phyloP scores from a whole-genome alignment of 352 stramenopile species.

The Ophiocytium majus region DNA sequence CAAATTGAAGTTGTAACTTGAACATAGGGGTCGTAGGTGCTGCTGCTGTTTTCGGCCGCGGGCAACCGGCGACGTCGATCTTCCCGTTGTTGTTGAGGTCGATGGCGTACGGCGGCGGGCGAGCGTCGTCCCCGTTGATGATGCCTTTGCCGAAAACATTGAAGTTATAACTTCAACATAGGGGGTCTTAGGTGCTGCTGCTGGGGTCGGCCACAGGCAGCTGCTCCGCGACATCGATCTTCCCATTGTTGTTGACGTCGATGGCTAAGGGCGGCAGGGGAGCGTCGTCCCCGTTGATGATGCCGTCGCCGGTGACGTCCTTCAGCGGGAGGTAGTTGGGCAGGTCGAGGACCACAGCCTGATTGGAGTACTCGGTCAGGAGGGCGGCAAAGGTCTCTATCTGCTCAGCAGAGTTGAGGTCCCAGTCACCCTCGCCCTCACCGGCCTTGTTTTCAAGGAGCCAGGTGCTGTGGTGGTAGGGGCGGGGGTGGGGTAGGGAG shows the following conservation, averaged over 20 bases:
- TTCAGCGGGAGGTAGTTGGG: too few relatives aligned
- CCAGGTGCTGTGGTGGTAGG: background rate
- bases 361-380: background rate
- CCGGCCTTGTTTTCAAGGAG: background rate
- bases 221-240: too few relatives aligned
- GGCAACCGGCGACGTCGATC: too few relatives aligned
- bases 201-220: too few relatives aligned
- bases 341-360: background rate
- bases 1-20: too few relatives aligned
- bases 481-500: background rate
- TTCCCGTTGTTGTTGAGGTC: background rate
- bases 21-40: too few relatives aligned
- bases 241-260: background rate
- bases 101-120: background rate
- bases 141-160: background rate
- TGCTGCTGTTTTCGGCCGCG: too few relatives aligned
- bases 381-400: background rate
- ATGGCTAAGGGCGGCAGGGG: background rate
- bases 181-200: too few relatives aligned
- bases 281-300: background rate
- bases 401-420: background rate
- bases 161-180: too few relatives aligned
- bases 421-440: background rate
- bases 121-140: background rate
- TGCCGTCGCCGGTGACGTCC: background rate